Conservation (phyloP, 768 basidiomycete genomes). For the Xerocomellus intermedius region DNA sequence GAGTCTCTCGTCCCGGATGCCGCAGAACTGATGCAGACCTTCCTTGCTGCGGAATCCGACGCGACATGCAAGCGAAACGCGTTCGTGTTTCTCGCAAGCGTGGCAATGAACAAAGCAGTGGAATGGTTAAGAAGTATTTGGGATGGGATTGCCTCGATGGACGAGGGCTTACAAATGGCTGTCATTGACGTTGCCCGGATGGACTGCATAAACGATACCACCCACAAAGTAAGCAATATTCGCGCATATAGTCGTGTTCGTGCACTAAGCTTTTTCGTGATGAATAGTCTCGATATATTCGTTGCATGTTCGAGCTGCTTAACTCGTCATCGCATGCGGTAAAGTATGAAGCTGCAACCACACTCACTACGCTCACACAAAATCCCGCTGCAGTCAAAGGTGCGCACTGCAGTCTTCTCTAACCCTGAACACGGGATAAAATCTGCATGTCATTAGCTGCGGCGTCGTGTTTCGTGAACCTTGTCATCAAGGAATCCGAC, state of each 20-base stretch:
- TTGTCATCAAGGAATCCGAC: constrained; percentile 94
- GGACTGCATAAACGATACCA: constrained; percentile 84
- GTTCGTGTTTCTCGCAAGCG: constrained; percentile 88
- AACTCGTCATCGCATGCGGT: constrained; percentile 89
- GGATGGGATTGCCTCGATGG: constrained; percentile 77
- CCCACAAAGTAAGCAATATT: constrained; percentile 63
- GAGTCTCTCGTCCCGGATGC: constrained; percentile 96
- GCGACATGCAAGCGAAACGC: constrained; percentile 97
- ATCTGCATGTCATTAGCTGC: constrained; percentile 55
- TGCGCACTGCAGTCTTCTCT: constrained; percentile 27
- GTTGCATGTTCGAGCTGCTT: constrained; percentile 88
- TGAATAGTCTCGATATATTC: constrained; percentile 84
- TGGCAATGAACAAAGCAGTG: constrained; percentile 86
- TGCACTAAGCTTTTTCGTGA: constrained; percentile 3
- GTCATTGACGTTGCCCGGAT: constrained; percentile 90
- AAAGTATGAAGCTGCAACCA: constrained; percentile 96
- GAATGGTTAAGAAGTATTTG: constrained; percentile 87
- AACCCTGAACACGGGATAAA: not conserved
- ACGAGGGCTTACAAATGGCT: constrained; percentile 93
- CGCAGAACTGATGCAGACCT: constrained; percentile 92
- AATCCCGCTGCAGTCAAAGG: constrained; percentile 96
- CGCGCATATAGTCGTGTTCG: not conserved
- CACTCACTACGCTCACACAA: constrained; percentile 89
- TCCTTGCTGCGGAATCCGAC: constrained; percentile 94
- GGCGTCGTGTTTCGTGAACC: constrained; percentile 81